Conservation (phyloP, 768 basidiomycete species). For the Fomitopsis serialis region DNA sequence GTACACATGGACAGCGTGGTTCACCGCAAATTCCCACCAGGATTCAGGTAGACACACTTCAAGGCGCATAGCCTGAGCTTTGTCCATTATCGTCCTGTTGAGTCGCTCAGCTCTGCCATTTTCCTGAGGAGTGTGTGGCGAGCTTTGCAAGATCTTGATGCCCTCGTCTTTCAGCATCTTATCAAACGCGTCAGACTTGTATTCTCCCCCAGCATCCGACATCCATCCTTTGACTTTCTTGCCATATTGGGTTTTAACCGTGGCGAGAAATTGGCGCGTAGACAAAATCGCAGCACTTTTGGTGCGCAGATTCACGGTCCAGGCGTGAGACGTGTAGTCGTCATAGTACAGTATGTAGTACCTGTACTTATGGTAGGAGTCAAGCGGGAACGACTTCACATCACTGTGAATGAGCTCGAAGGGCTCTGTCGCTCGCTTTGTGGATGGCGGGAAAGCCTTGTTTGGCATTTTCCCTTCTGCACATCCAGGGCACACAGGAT, state of each 20-base stretch:
- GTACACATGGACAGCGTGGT: constrained; percentile 2
- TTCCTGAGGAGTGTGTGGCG: constrained; percentile 26
- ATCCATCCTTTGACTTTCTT: constrained; percentile 1
- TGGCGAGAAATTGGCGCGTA: constrained; percentile 1
- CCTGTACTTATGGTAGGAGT: too few relatives aligned
- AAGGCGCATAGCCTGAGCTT: constrained; percentile 27
- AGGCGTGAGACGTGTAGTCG: constrained; percentile 5
- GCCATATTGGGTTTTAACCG: constrained; percentile 1
- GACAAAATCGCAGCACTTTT: constrained; percentile 3
- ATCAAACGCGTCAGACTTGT: neutral
- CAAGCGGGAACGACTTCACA: neutral
- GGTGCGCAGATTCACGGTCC: neutral
- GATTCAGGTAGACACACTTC: constrained; percentile 21
- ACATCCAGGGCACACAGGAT: neutral
- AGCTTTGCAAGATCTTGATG: constrained; percentile 7
- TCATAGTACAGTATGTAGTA: constrained; percentile 5
- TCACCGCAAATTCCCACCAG: constrained; percentile 30
- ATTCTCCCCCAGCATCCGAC: neutral
- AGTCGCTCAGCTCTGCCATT: constrained; percentile 34
- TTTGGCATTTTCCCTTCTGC: neutral
- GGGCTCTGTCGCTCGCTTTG: neutral
- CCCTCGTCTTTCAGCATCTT: constrained; percentile 1
- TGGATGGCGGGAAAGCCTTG: neutral
- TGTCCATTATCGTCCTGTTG: constrained; percentile 27
- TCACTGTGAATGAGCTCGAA: constrained; percentile 4